Evolutionary conservation across 306 rosid species (phyloP), one percentile per base, ranked within the genome.

Genomic region (Vigna radiata): DNA sequence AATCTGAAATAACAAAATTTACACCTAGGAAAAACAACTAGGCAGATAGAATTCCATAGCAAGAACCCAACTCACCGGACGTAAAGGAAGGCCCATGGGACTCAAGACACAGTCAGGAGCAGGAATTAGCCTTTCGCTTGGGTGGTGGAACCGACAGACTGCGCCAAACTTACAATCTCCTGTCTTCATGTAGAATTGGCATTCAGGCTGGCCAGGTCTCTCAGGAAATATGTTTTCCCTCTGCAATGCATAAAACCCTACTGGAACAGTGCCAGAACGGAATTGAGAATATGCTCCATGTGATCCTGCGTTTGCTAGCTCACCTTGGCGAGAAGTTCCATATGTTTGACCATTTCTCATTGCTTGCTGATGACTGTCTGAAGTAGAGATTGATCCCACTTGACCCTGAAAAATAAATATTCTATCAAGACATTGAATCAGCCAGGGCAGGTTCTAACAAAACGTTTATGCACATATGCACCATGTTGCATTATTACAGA

Each of bases 171-270:
- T 91, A 73, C 98, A 94, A 70, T 93, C 98, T 69, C 98, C 98
- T 0, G 98, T 93, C 80, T 93, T 93, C 94, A 91, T 88, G 89
- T 93, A 93, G 86, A 93, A 93, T 85, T 90, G 96, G 82, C 98
- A 93, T 84, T 93, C 97, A 33, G 98, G 96, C 82, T 93, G 97
- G 78, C 96, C 98, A 56, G 94, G 97, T 81, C 97, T 88, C 87
- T 93, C 98, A 43, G 98, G 98, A 83, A 93, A 94, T 68, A 88
- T 93, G 88, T 85, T 94, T 68, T 91, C 97, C 86, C 98, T 87
- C 75, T 83, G 94, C 87, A 91, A 74, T 48, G 93, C 85, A 84
- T 86, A 93, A 74, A 79, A 88, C 67, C 96, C 93, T 17, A 89
- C 85, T 75, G 91, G 89, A 68, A 84, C 77, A 14, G 96, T 79